Evolutionary conservation across 768 basidiomycete species (phyloP), one percentile per base, ranked within the genome.

Genomic region (Tulasnella sp.): DNA sequence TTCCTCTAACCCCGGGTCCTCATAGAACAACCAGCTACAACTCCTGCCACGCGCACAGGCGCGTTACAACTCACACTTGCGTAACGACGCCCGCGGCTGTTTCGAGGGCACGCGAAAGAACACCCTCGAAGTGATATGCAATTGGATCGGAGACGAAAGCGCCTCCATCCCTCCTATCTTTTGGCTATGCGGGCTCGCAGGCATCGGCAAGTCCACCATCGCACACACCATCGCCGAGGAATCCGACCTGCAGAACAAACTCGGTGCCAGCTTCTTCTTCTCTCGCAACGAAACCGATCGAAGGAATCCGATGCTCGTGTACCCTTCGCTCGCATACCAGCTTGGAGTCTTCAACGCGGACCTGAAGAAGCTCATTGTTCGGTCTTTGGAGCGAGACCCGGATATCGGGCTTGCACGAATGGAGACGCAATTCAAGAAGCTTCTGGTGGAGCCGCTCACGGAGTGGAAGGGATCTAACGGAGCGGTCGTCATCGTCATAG

Each of bases 141-240:
- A 54, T 16, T 78, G 41, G 77, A 69, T 54, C 48, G 20, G n/a
- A 16, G 18, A 41, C 40, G 20, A 44, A 40, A 46, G 50, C 16
- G n/a, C 31, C 8, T 16, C 4, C 24, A 34, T 14, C 20, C 48
- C 42, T 28, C 60, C 50, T 20, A 80, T 88, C 9, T 83, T 84
- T 64, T 85, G 85, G 83, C 79, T 88, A 28, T 80, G 75, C 72
- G 87, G 86, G 42, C 82, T 83, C 20, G 86, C 87, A 18, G 88
- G 88, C 14, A 83, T 82, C 12, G 88, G 88, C 9, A 88, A 88
- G 82, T 87, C 87, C 5, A 81, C 87, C n/a, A 86, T 88, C n/a
- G 85, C 87, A 5, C 85, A 86, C 48, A 85, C 86, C 12, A 80
- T 88, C 34, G 85, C 86, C 14, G 34, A 83, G 8, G 77, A 77